These are phyloP conservation scores for Xanthoconium separans DNA, from an alignment of 1,284 basidiomycete genomes.

Conservation along the genomic window DNA sequence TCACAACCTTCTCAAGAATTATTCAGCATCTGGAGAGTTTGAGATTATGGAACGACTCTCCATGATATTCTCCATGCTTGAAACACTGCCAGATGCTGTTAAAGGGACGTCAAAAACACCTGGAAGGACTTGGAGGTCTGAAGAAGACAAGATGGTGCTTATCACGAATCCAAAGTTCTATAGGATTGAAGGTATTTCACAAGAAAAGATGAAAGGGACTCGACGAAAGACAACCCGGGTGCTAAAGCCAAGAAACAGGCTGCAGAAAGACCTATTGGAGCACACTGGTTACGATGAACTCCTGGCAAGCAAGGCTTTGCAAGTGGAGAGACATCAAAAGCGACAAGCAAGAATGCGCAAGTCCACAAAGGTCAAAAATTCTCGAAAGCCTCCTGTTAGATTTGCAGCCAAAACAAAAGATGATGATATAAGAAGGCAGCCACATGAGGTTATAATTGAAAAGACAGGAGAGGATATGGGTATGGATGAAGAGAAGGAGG, in stretches of 20 bases:
- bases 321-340: not conserved
- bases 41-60: not conserved
- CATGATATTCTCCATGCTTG: too few relatives aligned
- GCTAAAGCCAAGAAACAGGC: not conserved
- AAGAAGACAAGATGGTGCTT: not conserved
- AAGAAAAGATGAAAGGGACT: too few relatives aligned
- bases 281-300: not conserved
- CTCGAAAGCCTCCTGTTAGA: not conserved
- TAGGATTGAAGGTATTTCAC: not conserved
- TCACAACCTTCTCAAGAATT: not conserved
- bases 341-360: not conserved
- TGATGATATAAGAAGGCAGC: not conserved
- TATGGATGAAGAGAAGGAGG: too few relatives aligned
- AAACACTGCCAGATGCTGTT: not conserved
- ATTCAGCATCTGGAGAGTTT: not conserved
- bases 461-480: too few relatives aligned
- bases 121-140: not conserved
- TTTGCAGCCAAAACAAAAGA: not conserved
- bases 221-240: not conserved
- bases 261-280: not conserved
- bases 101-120: slow-evolving; percentile 1
- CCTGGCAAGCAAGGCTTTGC: not conserved
- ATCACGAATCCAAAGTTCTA: slow-evolving; percentile 3
- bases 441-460: too few relatives aligned
- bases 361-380: not conserved